phyloP scores from a whole-genome alignment of 306 rosid species.

The Quillaja saponaria region DNA sequence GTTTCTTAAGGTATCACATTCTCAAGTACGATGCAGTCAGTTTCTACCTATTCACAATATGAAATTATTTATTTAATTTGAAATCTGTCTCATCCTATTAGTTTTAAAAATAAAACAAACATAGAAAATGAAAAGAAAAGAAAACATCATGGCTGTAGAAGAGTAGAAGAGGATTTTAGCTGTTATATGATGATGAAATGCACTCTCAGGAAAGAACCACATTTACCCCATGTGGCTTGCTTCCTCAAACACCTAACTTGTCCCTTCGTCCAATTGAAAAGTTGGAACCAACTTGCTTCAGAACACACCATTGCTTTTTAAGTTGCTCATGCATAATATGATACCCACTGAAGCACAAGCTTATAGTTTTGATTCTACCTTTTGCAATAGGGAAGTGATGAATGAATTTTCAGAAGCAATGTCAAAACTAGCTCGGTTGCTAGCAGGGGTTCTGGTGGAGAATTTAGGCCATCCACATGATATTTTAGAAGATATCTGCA shows the following conservation, averaged over 20 bases:
- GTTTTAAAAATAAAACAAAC: too few species aligned
- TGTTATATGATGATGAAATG: too few species aligned
- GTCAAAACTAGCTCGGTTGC: constrained; percentile 61
- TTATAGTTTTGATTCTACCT: constrained; percentile 31
- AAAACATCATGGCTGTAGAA: too few species aligned
- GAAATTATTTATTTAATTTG: neutral
- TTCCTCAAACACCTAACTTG: too few species aligned
- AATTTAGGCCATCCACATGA: constrained; percentile 54
- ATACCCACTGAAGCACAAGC: constrained; percentile 22
- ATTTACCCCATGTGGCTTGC: too few species aligned
- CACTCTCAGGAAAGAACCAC: too few species aligned
- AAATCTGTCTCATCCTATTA: neutral
- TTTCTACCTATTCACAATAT: too few species aligned
- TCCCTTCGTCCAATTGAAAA: too few species aligned
- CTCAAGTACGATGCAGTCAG: neutral
- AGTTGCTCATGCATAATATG: neutral
- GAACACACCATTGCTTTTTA: too few species aligned
- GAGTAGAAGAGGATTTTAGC: too few species aligned
- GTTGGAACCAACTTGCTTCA: too few species aligned
- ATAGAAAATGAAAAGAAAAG: too few species aligned
- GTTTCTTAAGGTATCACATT: constrained; percentile 55
- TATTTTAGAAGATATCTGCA: constrained; percentile 58
- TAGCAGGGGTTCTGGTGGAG: constrained; percentile 70
- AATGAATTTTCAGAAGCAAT: constrained; percentile 72
- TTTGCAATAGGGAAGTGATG: constrained; percentile 60